Evolutionary conservation across 2,329 filamentous ascomycete genomes (phyloP), one percentile per base, ranked within the genome.

Genomic region (Elsinoe ampelina): DNA sequence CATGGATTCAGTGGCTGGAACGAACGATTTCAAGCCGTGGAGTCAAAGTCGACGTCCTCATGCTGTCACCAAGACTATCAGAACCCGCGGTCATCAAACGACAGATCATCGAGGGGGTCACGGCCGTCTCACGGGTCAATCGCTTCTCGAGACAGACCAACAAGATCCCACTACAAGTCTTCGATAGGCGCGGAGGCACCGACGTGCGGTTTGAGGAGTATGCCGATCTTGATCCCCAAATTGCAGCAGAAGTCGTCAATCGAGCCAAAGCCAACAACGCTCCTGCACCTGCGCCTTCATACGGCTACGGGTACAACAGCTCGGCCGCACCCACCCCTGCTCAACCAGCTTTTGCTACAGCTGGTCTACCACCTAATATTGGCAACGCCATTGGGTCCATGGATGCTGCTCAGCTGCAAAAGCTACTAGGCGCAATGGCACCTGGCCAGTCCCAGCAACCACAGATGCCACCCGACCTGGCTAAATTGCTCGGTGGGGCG

Each of bases 171-270:
- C 74, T 96, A 2, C 88, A 92, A 64, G 81, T 95, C 5, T 96
- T 96, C 66, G 87, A 95, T 70, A 85, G 90, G 22, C 85, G 82
- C 39, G 79, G 77, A 8, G 88, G 87, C n/a, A 76, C 77, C 15
- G 81, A 81, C 63, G 84, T 95, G 58, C 82, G 84, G 42, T 96
- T 89, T 67, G 88, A 95, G 64, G 86, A 95, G 68, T 97, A 97
- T 68, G 81, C 86, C 58, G 84, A 91, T 63, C 78, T 96, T 1
- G 86, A 95, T 35, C 87, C 90, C 0, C 71, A 75, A 5, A 83
- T 90, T 45, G 89, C 88, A 3, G 88, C 87, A 13, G 88, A 95
- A 63, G 81, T 97, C 13, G 86, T 95, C 58, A 70, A 85, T 41
- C 82, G 89, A 58, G 81, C 85, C 54, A 91, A 87, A 68, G 71